Evolutionary conservation across 2,329 filamentous ascomycete genomes (phyloP).

Genomic region (Phaeosphaeriaceae sp.): DNA sequence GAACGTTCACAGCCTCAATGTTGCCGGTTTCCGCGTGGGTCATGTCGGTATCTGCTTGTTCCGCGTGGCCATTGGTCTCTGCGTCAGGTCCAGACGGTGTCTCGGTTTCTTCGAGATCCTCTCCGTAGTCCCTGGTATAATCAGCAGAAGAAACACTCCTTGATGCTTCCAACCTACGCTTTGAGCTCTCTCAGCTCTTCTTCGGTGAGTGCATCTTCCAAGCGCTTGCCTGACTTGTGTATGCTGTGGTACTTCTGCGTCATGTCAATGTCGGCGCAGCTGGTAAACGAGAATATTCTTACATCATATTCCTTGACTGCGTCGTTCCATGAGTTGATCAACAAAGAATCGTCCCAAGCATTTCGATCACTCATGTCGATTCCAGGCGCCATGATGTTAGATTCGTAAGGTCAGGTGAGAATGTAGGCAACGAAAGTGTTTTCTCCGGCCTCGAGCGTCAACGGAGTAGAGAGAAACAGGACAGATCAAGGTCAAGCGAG

Average conservation of each 20-base stretch:
- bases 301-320: conserved; percentile 48
- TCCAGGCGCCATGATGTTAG: conserved; percentile 27
- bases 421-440: neutral
- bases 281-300: neutral
- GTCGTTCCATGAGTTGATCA: conserved; percentile 45
- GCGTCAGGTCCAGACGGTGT: conserved; percentile 15
- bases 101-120: conserved; percentile 36
- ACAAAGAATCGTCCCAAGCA: conserved; percentile 49
- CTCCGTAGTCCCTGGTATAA: conserved; percentile 37
- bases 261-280: conserved; percentile 10
- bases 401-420: neutral
- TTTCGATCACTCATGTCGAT: conserved; percentile 40
- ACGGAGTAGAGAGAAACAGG: too few species aligned
- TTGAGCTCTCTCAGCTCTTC: conserved; percentile 41
- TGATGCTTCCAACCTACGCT: conserved; percentile 24
- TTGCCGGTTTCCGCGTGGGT: conserved; percentile 25
- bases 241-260: conserved; percentile 49
- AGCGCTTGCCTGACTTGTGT: conserved; percentile 41
- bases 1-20: conserved; percentile 9
- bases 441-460: neutral
- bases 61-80: conserved; percentile 30
- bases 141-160: conserved; percentile 12
- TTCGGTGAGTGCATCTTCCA: conserved; percentile 43
- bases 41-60: conserved; percentile 31
- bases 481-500: neutral